Evolutionary conservation across 108 stramenopile genomes (phyloP), one percentile per base, ranked within the genome.

Genomic region (Bacterosira constricta): DNA sequence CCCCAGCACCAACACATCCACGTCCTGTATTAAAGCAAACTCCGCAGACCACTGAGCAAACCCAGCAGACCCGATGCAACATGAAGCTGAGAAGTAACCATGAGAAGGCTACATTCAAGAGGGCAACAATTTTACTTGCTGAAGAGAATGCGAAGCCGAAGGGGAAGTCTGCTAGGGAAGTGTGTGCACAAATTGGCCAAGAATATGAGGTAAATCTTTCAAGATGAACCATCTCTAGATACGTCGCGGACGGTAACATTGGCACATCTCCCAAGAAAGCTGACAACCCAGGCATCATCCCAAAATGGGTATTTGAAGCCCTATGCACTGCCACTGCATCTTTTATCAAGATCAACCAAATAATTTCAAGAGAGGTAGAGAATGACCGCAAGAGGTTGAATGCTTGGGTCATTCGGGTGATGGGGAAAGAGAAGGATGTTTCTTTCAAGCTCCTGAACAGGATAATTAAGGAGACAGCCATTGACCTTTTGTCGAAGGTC

Each of bases 311-410:
- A 27, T 52, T 9, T 26, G 29, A 52, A n/a, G 29, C 23, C 11
- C 51, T 52, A 11, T 29, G 51, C 11, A 10, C 29, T 23, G 51
- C 51, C 2, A 7, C 11, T 30, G 51, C 25, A 7, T 27, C 8
- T 27, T 52, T 11, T 30, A 35, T 64, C 7, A 17, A 1, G 12
- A 64, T 64, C 39, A 31, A 64, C 29, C 34, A 64, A 32, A 29
- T 32, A n/a, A 37, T 44, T 36, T 31, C 47, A 35, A 34, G 49
- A 26, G 32, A 29, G 10, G 25, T 32, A 50, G 32, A 64, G 9
- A 29, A 54, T 29, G 53, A 54, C 26, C 30, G 53, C 6, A 54
- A 54, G 53, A 54, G 32, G 53, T n/a, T n/a, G n/a, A n/a, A n/a
- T n/a, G n/a, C n/a, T n/a, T n/a, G n/a, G n/a, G n/a, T n/a, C n/a